Evolutionary conservation across 768 basidiomycete species (phyloP).

Genomic region (button mushroom (Agaricus bisporus)): DNA sequence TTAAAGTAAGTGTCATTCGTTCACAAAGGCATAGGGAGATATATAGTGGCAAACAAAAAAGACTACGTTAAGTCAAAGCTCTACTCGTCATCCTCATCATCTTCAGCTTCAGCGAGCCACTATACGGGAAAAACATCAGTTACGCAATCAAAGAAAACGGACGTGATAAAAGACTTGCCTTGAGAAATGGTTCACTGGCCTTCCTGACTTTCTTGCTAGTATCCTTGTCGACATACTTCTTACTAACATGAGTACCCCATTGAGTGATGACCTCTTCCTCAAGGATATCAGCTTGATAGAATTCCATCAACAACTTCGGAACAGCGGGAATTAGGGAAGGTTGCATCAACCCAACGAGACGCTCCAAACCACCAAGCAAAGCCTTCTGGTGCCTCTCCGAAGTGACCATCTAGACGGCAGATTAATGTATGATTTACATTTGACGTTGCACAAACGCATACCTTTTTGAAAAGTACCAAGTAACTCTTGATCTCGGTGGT

Average conservation of each 20-base stretch:
- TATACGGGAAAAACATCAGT: slow-evolving; percentile 18
- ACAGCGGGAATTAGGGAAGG: slow-evolving; percentile 67
- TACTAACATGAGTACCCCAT: slow-evolving; percentile 96
- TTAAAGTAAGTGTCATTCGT: background rate
- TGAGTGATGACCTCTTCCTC: slow-evolving; percentile 87
- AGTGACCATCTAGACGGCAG: slow-evolving; percentile 60
- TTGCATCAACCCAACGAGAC: slow-evolving; percentile 66
- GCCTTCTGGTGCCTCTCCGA: slow-evolving; percentile 96
- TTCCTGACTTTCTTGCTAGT: slow-evolving; percentile 94
- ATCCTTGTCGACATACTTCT: slow-evolving; percentile 95
- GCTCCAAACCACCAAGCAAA: slow-evolving; percentile 89
- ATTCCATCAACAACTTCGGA: slow-evolving; percentile 89
- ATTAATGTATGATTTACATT: background rate
- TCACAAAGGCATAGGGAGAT: background rate
- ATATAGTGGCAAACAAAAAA: background rate
- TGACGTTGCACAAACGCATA: slow-evolving; percentile 24
- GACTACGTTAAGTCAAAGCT: background rate
- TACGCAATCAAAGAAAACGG: background rate
- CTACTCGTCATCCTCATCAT: slow-evolving; percentile 38
- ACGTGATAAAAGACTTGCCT: slow-evolving; percentile 39
- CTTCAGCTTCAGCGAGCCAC: slow-evolving; percentile 90
- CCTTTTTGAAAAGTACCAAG: slow-evolving; percentile 70
- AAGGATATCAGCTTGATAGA: slow-evolving; percentile 89
- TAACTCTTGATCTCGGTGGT: slow-evolving; percentile 60
- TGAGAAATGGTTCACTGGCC: slow-evolving; percentile 92